A percentile compares a stretch with the other conserved stretches of the same genome.
Conservation (phyloP, 208 protist species). For the Wallacemonas collosoma region DNA sequence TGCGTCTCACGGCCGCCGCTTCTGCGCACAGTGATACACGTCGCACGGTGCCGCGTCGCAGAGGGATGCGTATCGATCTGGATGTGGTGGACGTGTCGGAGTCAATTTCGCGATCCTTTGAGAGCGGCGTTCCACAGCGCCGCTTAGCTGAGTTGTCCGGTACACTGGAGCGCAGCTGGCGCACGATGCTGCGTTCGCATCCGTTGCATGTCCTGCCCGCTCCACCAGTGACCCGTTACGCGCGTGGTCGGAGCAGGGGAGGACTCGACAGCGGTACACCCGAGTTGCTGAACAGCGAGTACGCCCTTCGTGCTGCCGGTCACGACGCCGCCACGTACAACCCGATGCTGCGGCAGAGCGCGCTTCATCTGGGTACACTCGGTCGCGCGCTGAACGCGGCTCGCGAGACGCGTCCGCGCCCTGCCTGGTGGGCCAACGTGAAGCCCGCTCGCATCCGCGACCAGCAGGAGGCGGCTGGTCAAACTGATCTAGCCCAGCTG, state of each 20-base stretch:
- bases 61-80: neutral
- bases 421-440: neutral
- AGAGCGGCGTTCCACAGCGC: conserved; percentile 18
- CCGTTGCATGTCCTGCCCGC: conserved; percentile 20
- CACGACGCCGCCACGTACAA: conserved; percentile 32
- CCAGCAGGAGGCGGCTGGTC: too few relatives aligned
- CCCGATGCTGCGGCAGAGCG: conserved; percentile 20
- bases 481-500: too few relatives aligned
- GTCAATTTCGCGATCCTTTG: neutral
- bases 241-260: neutral
- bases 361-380: conserved; percentile 29
- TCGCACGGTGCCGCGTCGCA: neutral
- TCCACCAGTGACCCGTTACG: neutral
- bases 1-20: neutral
- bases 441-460: too few relatives aligned
- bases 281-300: conserved; percentile 21
- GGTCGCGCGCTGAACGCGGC: conserved; percentile 27
- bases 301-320: conserved; percentile 10
- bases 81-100: conserved; percentile 9
- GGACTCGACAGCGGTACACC: neutral
- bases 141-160: conserved; percentile 26
- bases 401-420: neutral
- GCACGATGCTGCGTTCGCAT: conserved; percentile 18
- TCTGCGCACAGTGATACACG: neutral
- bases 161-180: conserved; percentile 24